phyloP scores from a whole-genome alignment of 495 filamentous ascomycete genomes.

The Hypoxylon crocopeplum region DNA sequence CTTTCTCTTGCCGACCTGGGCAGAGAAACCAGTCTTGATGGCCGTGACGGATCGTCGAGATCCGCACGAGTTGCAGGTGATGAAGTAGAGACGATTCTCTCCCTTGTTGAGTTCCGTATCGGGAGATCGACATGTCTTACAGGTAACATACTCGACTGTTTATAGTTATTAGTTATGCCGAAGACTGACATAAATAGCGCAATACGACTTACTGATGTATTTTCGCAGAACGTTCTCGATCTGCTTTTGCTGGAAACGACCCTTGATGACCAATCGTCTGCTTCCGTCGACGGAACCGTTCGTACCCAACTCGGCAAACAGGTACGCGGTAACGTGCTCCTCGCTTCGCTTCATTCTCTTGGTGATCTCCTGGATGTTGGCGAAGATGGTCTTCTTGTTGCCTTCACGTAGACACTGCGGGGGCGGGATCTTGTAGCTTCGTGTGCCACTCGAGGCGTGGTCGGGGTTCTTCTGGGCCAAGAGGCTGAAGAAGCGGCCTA shows the following conservation, averaged over 20 bases:
- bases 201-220: constrained; percentile 79
- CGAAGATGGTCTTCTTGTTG: constrained; percentile 99
- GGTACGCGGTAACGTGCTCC: constrained; percentile 94
- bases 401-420: constrained; percentile 99
- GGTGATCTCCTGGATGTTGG: constrained; percentile 93
- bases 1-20: constrained; percentile 95
- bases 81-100: constrained; percentile 87
- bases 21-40: constrained; percentile 99
- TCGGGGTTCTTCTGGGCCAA: constrained; percentile 94
- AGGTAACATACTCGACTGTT: constrained; percentile 95
- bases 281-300: constrained; percentile 92
- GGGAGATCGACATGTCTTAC: constrained; percentile 93
- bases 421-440: constrained; percentile 98
- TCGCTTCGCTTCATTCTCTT: constrained; percentile 91
- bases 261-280: constrained; percentile 95
- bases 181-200: neutral
- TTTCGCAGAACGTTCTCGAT: constrained; percentile 93
- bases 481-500: constrained; percentile 89
- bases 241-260: constrained; percentile 98
- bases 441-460: constrained; percentile 81
- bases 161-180: constrained; percentile 29
- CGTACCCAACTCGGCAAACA: constrained; percentile 98
- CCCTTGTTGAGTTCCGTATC: constrained; percentile 98
- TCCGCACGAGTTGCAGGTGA: constrained; percentile 68
- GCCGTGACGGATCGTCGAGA: constrained; percentile 90